phyloP scores from a whole-genome alignment of 2,329 filamentous ascomycete genomes.

The Pseudophaeomoniella oleicola region DNA sequence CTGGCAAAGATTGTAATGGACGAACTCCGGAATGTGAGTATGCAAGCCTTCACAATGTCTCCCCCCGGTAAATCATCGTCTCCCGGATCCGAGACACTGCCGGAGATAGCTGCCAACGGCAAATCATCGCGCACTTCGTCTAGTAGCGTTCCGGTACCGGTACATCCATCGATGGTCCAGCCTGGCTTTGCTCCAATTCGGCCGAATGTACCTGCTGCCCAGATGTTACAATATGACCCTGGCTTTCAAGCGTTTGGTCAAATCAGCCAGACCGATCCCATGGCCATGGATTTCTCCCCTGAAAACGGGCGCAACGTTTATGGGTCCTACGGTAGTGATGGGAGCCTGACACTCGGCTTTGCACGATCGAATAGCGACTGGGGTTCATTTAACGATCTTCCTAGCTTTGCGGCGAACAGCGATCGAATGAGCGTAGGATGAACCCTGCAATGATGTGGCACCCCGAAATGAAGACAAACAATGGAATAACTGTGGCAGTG shows the following conservation, averaged over 20 bases:
- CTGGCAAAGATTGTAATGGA: neutral
- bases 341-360: neutral
- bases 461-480: too few species aligned
- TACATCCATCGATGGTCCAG: neutral
- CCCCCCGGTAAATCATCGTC: neutral
- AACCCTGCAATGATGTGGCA: too few species aligned
- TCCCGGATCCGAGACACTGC: neutral
- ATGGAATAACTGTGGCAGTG: too few species aligned
- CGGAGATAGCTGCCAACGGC: neutral
- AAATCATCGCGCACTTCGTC: neutral
- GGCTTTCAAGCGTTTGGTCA: neutral
- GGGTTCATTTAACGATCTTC: neutral
- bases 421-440: slow-evolving; percentile 5
- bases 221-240: neutral
- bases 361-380: neutral
- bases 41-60: neutral
- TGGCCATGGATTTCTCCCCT: neutral
- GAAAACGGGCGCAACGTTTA: neutral
- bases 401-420: neutral
- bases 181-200: neutral
- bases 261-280: neutral
- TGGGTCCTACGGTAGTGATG: neutral
- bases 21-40: neutral
- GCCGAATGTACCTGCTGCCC: neutral
- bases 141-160: too few species aligned